Base-by-base conservation (phyloP, 805 yeast genomes). In the Starmerella tilneyi region DNA sequence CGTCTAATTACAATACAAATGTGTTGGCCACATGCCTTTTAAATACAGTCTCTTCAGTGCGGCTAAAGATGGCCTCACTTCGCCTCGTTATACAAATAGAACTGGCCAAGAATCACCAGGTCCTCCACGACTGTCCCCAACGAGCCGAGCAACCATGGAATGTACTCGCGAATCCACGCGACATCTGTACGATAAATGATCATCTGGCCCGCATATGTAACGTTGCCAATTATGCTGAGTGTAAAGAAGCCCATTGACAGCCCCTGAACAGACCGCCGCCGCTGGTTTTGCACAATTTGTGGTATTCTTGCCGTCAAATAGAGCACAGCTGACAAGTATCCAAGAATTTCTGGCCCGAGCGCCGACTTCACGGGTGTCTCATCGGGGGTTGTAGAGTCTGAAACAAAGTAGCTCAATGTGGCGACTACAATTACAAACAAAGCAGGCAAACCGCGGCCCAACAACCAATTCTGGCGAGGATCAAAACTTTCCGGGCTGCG, bases 261-360 rank as follows among this genome's bases (percentile, higher is more conserved):
- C 1, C 97, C 97, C 46, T 76, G 73, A 45, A 86, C 86, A 4
- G 94, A 81, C 56, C 79, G 76, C 52, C 94, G 74, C 38, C 68
- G 68, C 60, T 78, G 75, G 64, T 89, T 89, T 59, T 83, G 94
- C 46, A 74, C 65, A 44, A 89, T 81, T 63, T 89, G 98, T 0
- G 98, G 98, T 23, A 82, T 63, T 52, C 85, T 66, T 3, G 92
- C 92, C 8, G 82, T 75, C 52, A 82, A 68, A 60, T 82, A 82
- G 46, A 82, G 63, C 2, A 67, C 49, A 0, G 94, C 89, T 4
- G 84, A 77, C 5, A 75, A 52, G 62, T 81, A 83, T 5, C 92
- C 92, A 50, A 79, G 67, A 3, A 79, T 54, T 60, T 79, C 84
- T 2, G 89, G 80, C 60, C 79, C 83, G 2, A 88, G 78, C 33